Evolutionary conservation across 2,329 filamentous ascomycete species (phyloP), one percentile per base, ranked within the genome.

Genomic region (Fusarium illudens): DNA sequence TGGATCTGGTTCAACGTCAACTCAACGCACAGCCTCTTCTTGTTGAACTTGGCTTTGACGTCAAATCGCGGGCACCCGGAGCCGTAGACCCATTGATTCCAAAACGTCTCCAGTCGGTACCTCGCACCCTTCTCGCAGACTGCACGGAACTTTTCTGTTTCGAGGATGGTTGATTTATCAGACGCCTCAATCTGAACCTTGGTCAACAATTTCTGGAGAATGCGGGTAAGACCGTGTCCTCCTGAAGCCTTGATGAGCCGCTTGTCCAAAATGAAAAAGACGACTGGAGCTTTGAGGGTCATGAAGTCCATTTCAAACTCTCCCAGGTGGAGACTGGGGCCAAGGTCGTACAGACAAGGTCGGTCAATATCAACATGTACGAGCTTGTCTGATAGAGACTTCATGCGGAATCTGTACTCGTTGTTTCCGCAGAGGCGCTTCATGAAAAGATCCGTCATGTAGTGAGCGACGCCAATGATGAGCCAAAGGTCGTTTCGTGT

Each of bases 1-100:
- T 90, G 93, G 1, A 88, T 87, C 78, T 99, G 96, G 52, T 87
- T 87, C 67, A 99, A 92, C 10, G 89, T 91, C 84, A 99, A 92
- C 78, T 98, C 94, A 1, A 99, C 93, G 27, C 95, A 94, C 4
- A 98, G 85, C 72, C 96, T 92, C 82, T 99, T 99, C 82, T 98
- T 98, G 77, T 99, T 99, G 81, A 99, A 99, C 17, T 90, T 88
- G 70, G 97, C 94, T 36, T 89, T 92, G 50, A 97, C 92, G 50
- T 91, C 86, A 71, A 99, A 97, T 39, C 90, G 88, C 0, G 96
- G 96, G 73, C 94, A 98, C 1, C 96, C 96, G 15, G 93, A 90
- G 11, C 92, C 91, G 67, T 91, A 87, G 1, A 99, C 88, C 95
- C 95, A 99, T 76, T 99, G 95, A 42, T 90, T 89, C 85, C 96